Conservation (phyloP, 495 filamentous ascomycete species). For the Penicillium canescens region DNA sequence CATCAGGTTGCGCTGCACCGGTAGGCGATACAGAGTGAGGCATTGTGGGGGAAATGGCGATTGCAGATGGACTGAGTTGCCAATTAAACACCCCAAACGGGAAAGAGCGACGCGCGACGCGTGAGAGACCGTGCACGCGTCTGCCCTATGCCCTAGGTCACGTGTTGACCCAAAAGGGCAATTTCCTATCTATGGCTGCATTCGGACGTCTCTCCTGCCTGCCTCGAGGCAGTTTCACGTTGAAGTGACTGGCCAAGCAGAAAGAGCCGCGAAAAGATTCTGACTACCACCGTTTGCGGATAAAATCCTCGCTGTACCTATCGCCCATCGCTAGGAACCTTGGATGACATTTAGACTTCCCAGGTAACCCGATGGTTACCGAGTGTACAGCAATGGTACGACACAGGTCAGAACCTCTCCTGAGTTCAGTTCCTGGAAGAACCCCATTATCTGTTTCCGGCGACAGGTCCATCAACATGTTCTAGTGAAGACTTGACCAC, state of each 20-base stretch:
- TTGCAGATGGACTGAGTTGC: slow-evolving; percentile 1
- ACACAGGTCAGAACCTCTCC: not conserved
- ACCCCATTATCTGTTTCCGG: not conserved
- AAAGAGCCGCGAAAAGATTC: not conserved
- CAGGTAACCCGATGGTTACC: not conserved
- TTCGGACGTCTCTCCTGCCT: slow-evolving; percentile 6
- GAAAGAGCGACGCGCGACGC: slow-evolving; percentile 19
- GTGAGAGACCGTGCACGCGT: slow-evolving; percentile 10
- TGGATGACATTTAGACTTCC: slow-evolving; percentile 25
- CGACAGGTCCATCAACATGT: not conserved
- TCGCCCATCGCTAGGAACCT: not conserved
- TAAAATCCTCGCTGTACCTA: slow-evolving; percentile 12
- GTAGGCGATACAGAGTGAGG: slow-evolving; percentile 53
- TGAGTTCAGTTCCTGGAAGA: not conserved
- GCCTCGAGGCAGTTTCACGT: not conserved
- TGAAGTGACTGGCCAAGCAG: not conserved
- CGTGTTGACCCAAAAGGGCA: slow-evolving; percentile 3
- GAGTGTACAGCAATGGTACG: slow-evolving; percentile 1
- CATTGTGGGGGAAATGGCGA: slow-evolving; percentile 35
- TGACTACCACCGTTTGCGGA: slow-evolving; percentile 16
- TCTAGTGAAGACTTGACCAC: slow-evolving; percentile 4
- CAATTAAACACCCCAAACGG: slow-evolving; percentile 15
- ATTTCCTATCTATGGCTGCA: slow-evolving; percentile 10
- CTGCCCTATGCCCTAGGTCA: slow-evolving; percentile 24
- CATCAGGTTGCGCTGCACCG: slow-evolving; percentile 33